Evolutionary conservation across 2,329 filamentous ascomycete genomes (phyloP).

Genomic region (Phialemoniopsis sp.): DNA sequence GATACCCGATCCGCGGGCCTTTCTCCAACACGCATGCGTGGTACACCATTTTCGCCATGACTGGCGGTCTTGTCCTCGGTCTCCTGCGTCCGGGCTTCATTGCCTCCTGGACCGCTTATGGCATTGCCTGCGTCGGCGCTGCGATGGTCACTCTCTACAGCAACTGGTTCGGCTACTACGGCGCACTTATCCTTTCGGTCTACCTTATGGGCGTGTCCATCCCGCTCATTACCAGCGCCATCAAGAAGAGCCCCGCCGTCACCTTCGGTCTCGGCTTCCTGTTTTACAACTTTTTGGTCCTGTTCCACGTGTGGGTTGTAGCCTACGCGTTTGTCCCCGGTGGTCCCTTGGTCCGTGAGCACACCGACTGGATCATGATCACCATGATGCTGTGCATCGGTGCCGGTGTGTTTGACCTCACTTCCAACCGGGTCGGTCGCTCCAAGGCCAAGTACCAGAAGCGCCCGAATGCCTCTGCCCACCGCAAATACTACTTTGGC

Average conservation of each 20-base stretch:
- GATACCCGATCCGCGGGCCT: slow-evolving; percentile 85
- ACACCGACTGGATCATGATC: slow-evolving; percentile 93
- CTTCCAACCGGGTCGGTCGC: slow-evolving; percentile 41
- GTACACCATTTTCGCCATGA: slow-evolving; percentile 84
- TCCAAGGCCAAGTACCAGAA: slow-evolving; percentile 33
- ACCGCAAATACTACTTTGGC: slow-evolving; percentile 47
- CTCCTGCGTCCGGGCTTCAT: slow-evolving; percentile 67
- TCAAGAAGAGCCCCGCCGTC: slow-evolving; percentile 69
- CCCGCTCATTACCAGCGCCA: slow-evolving; percentile 70
- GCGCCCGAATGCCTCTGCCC: slow-evolving; percentile 19
- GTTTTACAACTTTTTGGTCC: slow-evolving; percentile 85
- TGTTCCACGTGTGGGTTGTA: slow-evolving; percentile 99
- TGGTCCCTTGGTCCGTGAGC: slow-evolving; percentile 86
- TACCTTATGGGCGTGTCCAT: slow-evolving; percentile 81
- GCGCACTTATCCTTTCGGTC: slow-evolving; percentile 67
- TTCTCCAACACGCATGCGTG: slow-evolving; percentile 87
- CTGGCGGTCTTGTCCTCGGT: slow-evolving; percentile 71
- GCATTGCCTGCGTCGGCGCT: slow-evolving; percentile 74
- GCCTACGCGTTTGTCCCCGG: slow-evolving; percentile 97
- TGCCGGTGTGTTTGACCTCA: slow-evolving; percentile 74
- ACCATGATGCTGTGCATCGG: slow-evolving; percentile 82
- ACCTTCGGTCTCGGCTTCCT: slow-evolving; percentile 89
- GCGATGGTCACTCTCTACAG: slow-evolving; percentile 70
- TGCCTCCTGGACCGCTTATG: slow-evolving; percentile 76
- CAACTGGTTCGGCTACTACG: slow-evolving; percentile 89